These are phyloP conservation scores for Aspergillus ruber DNA, from an alignment of 2,329 filamentous ascomycete species.

Conservation along the genomic window DNA sequence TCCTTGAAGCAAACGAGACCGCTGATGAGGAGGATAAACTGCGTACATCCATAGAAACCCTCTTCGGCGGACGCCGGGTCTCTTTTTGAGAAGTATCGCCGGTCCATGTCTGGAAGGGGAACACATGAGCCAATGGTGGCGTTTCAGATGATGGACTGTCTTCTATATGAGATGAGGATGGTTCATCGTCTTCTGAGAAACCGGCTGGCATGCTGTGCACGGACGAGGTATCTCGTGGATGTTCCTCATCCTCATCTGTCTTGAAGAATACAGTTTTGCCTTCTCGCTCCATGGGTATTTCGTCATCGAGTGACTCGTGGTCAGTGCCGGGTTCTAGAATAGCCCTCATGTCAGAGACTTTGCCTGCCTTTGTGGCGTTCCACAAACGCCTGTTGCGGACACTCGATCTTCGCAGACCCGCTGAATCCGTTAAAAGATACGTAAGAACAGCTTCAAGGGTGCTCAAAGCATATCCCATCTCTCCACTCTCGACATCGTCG, in stretches of 20 bases:
- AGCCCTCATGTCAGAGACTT: constrained; percentile 65
- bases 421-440: constrained; percentile 78
- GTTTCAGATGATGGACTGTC: constrained; percentile 13
- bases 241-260: constrained; percentile 28
- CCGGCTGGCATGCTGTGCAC: constrained; percentile 16
- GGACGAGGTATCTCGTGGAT: constrained; percentile 14
- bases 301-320: constrained; percentile 29
- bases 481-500: constrained; percentile 92
- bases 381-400: constrained; percentile 78
- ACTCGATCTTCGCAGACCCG: constrained; percentile 74
- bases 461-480: constrained; percentile 91
- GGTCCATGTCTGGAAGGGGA: constrained; percentile 70
- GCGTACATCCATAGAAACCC: constrained; percentile 80
- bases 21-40: constrained; percentile 84
- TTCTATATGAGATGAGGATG: neutral
- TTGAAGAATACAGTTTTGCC: constrained; percentile 24
- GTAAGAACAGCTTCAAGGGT: constrained; percentile 91
- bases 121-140: constrained; percentile 67
- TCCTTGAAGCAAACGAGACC: constrained; percentile 72
- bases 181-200: neutral
- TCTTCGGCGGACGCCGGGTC: constrained; percentile 58
- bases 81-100: constrained; percentile 34
- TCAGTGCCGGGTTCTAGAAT: constrained; percentile 68
- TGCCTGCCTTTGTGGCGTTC: constrained; percentile 75
- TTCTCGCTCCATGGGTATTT: constrained; percentile 34